These are phyloP conservation scores for Pisolithus orientalis DNA, from an alignment of 768 basidiomycete genomes.

Conservation along the genomic window DNA sequence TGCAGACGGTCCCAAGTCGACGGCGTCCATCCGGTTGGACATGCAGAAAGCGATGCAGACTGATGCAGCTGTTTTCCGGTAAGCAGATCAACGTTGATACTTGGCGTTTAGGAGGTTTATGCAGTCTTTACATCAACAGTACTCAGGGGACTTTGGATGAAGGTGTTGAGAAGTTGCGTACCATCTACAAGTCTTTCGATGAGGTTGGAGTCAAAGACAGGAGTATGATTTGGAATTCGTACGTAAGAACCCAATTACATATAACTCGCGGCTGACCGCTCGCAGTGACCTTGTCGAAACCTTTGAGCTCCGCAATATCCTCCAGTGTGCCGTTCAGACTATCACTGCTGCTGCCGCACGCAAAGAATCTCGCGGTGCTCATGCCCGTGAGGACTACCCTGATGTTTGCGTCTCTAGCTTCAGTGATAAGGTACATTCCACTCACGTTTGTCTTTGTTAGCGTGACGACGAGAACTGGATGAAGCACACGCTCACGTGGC, in stretches of 20 bases:
- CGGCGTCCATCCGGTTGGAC: constrained; percentile 84
- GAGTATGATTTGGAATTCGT: constrained; percentile 99
- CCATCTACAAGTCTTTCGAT: constrained; percentile 84
- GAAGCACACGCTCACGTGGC: constrained; percentile 96
- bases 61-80: constrained; percentile 97
- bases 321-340: constrained; percentile 94
- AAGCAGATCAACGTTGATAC: constrained; percentile 6
- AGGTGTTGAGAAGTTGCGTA: constrained; percentile 80
- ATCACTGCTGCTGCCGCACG: constrained; percentile 89
- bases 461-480: constrained; percentile 94
- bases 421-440: not conserved
- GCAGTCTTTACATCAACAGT: constrained; percentile 31
- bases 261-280: constrained; percentile 5
- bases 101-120: not conserved
- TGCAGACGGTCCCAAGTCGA: constrained; percentile 75
- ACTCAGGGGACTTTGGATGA: constrained; percentile 87
- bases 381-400: constrained; percentile 97
- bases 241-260: constrained; percentile 23
- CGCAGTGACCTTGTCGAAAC: constrained; percentile 92
- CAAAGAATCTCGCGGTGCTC: constrained; percentile 97
- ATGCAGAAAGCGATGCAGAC: constrained; percentile 99
- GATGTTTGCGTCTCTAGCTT: constrained; percentile 47
- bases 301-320: constrained; percentile 90
- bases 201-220: constrained; percentile 96
- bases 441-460: constrained; percentile 28